Evolutionary conservation across 2,329 filamentous ascomycete genomes (phyloP), one percentile per base, ranked within the genome.

Genomic region (Dactylella cylindrospora): DNA sequence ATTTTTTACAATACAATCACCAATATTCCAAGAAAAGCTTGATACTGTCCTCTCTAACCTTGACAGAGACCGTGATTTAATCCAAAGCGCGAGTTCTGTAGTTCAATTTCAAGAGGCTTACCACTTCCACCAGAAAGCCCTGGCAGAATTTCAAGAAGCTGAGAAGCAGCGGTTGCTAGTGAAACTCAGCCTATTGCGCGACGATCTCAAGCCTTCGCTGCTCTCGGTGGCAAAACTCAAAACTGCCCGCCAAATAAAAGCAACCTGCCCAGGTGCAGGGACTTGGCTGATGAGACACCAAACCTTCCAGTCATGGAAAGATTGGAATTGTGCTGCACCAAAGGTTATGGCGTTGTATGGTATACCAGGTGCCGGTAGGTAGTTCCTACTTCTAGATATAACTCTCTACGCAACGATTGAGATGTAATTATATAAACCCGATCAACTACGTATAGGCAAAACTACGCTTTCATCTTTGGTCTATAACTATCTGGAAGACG

Each of bases 21-120:
- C 33, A 40, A n/a, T 38, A 17, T 50, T 52, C 12, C 36, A 52
- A 9, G 26, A 36, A 26, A 35, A 43, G 29, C 38, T 52, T 6
- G n/a, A 8, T 3, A 1, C 12, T 4, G 40, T 54, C 1, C 15
- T 54, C 5, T 32, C 22, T 4, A 46, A 54, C 23, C 26, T 46
- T 3, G 33, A 39, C 5, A 38, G 25, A 5, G 50, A 54, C 20
- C 28, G 40, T 33, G 29, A 29, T 7, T 13, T 32, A 2, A 28
- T 54, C n/a, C 33, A 15, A 7, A 26, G 9, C 15, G 32, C 32
- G 7, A 17, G 45, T 26, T 29, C 32, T 2, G 20, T 26, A 4
- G 26, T 31, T 10, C 10, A 46, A 12, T 32, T 33, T 23, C 22
- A 52, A 12, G 7, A 50, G 36, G 47, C 36, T 2, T 43, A 26